Conservation (phyloP, 2,329 filamentous ascomycete species). For the Cladosporium sphaerospermum region DNA sequence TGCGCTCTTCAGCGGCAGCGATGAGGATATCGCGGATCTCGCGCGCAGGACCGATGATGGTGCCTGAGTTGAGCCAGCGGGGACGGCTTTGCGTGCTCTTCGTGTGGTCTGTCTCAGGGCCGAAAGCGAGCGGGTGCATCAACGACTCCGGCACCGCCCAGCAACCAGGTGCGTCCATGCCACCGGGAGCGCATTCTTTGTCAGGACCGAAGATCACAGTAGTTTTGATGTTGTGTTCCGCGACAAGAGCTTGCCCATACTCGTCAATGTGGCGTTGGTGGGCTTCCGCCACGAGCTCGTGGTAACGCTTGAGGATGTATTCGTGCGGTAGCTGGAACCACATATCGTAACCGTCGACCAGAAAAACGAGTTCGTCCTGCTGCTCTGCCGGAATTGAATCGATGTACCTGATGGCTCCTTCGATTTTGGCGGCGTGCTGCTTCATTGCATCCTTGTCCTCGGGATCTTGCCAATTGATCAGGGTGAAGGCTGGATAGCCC, state of each 20-base stretch:
- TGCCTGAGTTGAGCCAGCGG: slow-evolving; percentile 33
- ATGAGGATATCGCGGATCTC: slow-evolving; percentile 26
- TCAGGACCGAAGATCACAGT: slow-evolving; percentile 28
- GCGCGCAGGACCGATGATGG: slow-evolving; percentile 38
- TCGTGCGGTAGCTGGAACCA: slow-evolving; percentile 61
- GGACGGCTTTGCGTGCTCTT: slow-evolving; percentile 33
- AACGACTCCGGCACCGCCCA: slow-evolving; percentile 26
- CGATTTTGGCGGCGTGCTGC: slow-evolving; percentile 20
- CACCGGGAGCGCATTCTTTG: slow-evolving; percentile 27
- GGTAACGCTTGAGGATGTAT: slow-evolving; percentile 57
- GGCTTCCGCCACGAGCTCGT: slow-evolving; percentile 47
- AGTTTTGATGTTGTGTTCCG: slow-evolving; percentile 17
- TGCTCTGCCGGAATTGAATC: slow-evolving; percentile 10
- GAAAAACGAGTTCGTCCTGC: slow-evolving; percentile 48
- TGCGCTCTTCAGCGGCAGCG: slow-evolving; percentile 29
- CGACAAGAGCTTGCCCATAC: slow-evolving; percentile 14
- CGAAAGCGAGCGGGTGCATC: slow-evolving; percentile 12
- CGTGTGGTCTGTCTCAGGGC: slow-evolving; percentile 28
- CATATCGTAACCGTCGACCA: slow-evolving; percentile 58
- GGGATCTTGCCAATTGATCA: slow-evolving; percentile 41
- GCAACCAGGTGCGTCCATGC: slow-evolving; percentile 18
- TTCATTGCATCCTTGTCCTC: slow-evolving; percentile 30
- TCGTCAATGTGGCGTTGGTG: slow-evolving; percentile 38
- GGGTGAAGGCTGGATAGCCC: slow-evolving; percentile 52
- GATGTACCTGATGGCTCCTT: slow-evolving; percentile 14